Conservation (phyloP, 2,329 filamentous ascomycete genomes). For the Sphaerostilbella broomeana region DNA sequence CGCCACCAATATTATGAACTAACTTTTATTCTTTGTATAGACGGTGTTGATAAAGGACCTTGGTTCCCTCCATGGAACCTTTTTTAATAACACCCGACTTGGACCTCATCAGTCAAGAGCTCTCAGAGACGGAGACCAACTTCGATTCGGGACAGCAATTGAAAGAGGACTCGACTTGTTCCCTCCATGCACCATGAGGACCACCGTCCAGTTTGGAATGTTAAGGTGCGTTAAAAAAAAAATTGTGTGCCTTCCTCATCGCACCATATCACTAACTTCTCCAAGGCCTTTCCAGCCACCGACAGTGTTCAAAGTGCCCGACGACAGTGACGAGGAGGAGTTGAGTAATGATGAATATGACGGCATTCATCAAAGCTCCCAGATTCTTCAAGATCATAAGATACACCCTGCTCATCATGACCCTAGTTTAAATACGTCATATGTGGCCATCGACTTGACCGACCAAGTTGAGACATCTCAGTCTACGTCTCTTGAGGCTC, state of each 20-base stretch:
- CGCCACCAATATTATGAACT: too few species aligned
- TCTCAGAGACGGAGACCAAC: constrained; percentile 24
- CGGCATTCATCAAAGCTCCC: constrained; percentile 21
- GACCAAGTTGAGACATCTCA: constrained; percentile 13
- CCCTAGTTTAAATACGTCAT: not conserved
- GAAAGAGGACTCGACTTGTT: constrained; percentile 29
- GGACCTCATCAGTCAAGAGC: constrained; percentile 11
- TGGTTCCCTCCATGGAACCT: constrained; percentile 49
- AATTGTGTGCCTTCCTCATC: too few species aligned
- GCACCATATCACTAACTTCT: constrained; percentile 21
- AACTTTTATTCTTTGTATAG: constrained; percentile 31
- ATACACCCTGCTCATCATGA: constrained; percentile 20
- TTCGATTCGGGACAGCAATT: constrained; percentile 32
- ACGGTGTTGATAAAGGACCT: constrained; percentile 39
- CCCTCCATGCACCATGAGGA: constrained; percentile 32
- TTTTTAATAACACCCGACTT: constrained; percentile 30
- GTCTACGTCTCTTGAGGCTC: not conserved
- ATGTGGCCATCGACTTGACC: constrained; percentile 17
- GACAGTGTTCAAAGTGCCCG: constrained; percentile 36
- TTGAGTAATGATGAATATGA: constrained; percentile 22
- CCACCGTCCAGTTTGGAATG: constrained; percentile 25
- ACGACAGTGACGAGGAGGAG: constrained; percentile 32
- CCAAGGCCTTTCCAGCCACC: constrained; percentile 22
- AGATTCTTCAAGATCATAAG: constrained; percentile 24
- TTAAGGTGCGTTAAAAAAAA: too few species aligned